phyloP scores from a whole-genome alignment of 768 basidiomycete genomes.

The Pleurotus pulmonarius region DNA sequence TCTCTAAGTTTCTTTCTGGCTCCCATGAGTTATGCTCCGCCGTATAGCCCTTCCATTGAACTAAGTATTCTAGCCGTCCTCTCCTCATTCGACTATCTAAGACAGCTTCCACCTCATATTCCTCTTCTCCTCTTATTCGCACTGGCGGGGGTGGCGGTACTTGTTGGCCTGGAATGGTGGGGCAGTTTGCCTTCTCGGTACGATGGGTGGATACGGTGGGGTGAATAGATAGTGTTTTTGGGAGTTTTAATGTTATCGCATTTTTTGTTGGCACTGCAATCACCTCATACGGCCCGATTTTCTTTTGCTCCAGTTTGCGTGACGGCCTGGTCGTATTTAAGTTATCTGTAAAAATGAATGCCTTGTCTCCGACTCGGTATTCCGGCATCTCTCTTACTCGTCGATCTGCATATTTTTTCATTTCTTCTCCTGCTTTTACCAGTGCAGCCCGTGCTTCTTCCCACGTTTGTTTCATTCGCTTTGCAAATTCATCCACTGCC shows the following conservation, averaged over 20 bases:
- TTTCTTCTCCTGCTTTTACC: conserved; percentile 13
- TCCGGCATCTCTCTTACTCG: conserved; percentile 2
- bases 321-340: no score
- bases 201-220: conserved; percentile 11
- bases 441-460: conserved; percentile 15
- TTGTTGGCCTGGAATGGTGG: not conserved
- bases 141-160: not conserved
- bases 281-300: no score
- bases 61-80: not conserved
- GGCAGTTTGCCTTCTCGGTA: not conserved
- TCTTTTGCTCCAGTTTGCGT: no score
- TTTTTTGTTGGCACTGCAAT: no score
- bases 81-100: not conserved
- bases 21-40: not conserved
- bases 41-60: not conserved
- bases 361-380: conserved; percentile 12
- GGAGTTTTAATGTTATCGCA: no score
- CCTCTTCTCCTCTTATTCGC: not conserved
- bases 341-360: no score
- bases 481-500: conserved; percentile 6
- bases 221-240: no score
- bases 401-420: conserved; percentile 13
- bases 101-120: not conserved
- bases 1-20: not conserved
- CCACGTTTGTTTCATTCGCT: conserved; percentile 8